A percentile compares a stretch with the other conserved stretches of the same genome.
phyloP scores from a whole-genome alignment of 495 filamentous ascomycete species.

The Trichoderma orchidacearum region DNA sequence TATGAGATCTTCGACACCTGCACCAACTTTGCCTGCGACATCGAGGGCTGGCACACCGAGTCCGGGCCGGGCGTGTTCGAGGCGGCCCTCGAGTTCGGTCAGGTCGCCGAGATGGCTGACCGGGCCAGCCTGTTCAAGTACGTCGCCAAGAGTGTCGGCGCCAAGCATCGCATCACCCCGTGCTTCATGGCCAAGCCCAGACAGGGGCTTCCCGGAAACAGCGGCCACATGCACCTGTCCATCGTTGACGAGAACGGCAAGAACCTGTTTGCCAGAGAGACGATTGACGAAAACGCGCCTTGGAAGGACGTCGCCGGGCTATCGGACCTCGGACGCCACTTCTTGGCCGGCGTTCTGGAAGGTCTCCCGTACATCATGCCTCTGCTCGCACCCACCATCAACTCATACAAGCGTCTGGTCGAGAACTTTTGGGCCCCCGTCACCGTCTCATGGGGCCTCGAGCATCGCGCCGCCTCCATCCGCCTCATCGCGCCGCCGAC shows the following conservation, averaged over 20 bases:
- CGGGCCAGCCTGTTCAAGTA: constrained; percentile 86
- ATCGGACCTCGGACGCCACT: constrained; percentile 81
- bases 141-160: constrained; percentile 72
- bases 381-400: constrained; percentile 81
- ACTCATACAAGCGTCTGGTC: constrained; percentile 93
- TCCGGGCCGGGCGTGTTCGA: constrained; percentile 93
- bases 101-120: constrained; percentile 79
- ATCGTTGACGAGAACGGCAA: constrained; percentile 50
- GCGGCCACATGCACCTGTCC: constrained; percentile 89
- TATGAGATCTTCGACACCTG: constrained; percentile 83
- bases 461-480: constrained; percentile 87
- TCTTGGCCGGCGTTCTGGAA: constrained; percentile 79
- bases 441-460: constrained; percentile 90
- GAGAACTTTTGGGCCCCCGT: constrained; percentile 99
- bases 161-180: constrained; percentile 79
- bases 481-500: constrained; percentile 81
- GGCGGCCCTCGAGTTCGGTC: constrained; percentile 79
- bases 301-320: constrained; percentile 67
- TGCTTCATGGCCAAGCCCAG: constrained; percentile 99
- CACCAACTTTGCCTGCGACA: constrained; percentile 62
- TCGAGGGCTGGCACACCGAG: constrained; percentile 98
- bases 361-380: constrained; percentile 95
- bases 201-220: constrained; percentile 80
- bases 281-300: constrained; percentile 50
- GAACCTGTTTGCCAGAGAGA: constrained; percentile 68